Evolutionary conservation across 805 yeast species (phyloP).

Genomic region (Cyberlindnera maritima): DNA sequence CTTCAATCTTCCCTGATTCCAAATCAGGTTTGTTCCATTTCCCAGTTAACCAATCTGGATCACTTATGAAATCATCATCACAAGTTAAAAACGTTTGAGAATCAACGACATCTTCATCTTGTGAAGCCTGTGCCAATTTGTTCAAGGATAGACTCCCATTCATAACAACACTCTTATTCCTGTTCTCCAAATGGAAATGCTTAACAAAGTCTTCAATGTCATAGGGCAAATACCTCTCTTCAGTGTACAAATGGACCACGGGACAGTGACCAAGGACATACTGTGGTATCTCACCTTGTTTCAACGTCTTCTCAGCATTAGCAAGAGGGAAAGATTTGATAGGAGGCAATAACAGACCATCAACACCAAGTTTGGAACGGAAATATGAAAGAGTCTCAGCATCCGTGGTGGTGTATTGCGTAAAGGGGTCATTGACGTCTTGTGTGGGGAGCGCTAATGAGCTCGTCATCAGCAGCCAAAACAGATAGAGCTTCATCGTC

Average conservation of each 20-base stretch:
- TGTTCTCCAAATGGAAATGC: slow-evolving; percentile 58
- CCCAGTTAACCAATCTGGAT: slow-evolving; percentile 89
- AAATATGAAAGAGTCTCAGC: slow-evolving; percentile 9
- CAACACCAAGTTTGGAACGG: slow-evolving; percentile 1
- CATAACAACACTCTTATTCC: slow-evolving; percentile 43
- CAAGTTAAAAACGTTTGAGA: slow-evolving; percentile 51
- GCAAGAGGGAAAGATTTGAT: slow-evolving; percentile 31
- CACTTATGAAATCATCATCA: slow-evolving; percentile 66
- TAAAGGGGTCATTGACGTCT: slow-evolving; percentile 17
- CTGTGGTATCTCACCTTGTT: slow-evolving; percentile 57
- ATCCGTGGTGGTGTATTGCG: slow-evolving; percentile 11
- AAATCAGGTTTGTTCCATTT: slow-evolving; percentile 60
- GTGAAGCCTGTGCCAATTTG: slow-evolving; percentile 25
- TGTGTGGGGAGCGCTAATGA: background rate
- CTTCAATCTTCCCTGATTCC: slow-evolving; percentile 63
- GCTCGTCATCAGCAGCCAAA: background rate
- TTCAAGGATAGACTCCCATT: slow-evolving; percentile 31
- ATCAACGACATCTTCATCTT: slow-evolving; percentile 27
- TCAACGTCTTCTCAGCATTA: slow-evolving; percentile 35
- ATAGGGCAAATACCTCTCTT: slow-evolving; percentile 83
- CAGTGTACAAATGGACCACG: slow-evolving; percentile 80
- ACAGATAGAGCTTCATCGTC: background rate
- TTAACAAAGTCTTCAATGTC: slow-evolving; percentile 68
- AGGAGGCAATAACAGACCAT: slow-evolving; percentile 33
- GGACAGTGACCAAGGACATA: slow-evolving; percentile 72